Base-by-base conservation (phyloP, 306 rosid genomes). In the Hylodesmum podocarpum region DNA sequence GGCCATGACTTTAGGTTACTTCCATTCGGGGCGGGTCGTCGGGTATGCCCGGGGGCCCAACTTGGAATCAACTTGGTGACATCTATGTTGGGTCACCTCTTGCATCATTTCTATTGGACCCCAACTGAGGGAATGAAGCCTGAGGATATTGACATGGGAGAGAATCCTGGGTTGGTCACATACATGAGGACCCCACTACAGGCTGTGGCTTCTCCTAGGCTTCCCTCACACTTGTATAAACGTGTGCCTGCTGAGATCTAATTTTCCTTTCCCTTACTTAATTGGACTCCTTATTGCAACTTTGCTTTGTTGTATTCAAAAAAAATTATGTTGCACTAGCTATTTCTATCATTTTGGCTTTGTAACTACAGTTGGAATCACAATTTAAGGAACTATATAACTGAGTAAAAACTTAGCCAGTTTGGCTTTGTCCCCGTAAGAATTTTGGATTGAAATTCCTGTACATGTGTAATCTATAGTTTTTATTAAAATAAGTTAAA, bases 1-100 rank as follows among this genome's bases (percentile, higher is more conserved):
- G 98, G 98, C 0, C 96, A 90, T 67, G 96, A 92, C 15, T 89
- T 29, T 27, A 87, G 97, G 74, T 78, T 95, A 4, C 75, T 95
- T 1, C 98, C 96, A 0, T 92, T 95, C 8, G 96, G 97, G 16
- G 90, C 97, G 0, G 98, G 98, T 18, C 89, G 97, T 5, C 75
- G 97, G 18, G 88, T 92, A 0, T 95, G 98, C 80, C 98, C 97
- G 0, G 97, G 98, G 9, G 95, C 97, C 19, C 96, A 92, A 47
- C 93, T 92, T 2, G 96, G 96, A 11, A 89, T 94, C 69, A 89
- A 90, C 39, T 73, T 94, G 83, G 98, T 90, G 51, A 79, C 87
- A 0, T 94, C 96, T 3, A 94, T 92, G 97, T 50, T 92, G 78
- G 98, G 96, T 4, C 98, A 94, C 65, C 74, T 94, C 0, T 49